Base-by-base conservation (phyloP, 371 early-diverging fungal genomes). In the Batkoa obscura region DNA sequence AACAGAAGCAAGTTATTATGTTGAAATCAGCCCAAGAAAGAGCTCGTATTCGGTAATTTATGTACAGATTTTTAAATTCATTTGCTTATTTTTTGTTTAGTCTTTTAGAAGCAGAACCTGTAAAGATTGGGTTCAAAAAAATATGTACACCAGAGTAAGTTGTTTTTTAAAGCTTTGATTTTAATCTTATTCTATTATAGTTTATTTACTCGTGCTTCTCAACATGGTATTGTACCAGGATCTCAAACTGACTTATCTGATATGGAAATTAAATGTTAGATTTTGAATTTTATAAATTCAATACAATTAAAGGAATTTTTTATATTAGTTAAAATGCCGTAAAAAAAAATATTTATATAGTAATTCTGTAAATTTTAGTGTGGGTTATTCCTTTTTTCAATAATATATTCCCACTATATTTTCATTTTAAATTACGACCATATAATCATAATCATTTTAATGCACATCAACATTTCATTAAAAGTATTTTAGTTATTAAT, bases 171-270 rank as follows among this genome's bases (percentile, higher is more conserved):
- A n/a, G 32, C 4, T 33, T n/a, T 30, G 8, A 4, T 30, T 30
- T n/a, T 33, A n/a, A 12, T n/a, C 23, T 49, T 9, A 6, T 33
- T 33, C n/a, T 49, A 12, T 3, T 46, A 49, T n/a, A 49, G 50
- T 3, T 23, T 49, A 3, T 49, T 49, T 23, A 49, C 8, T 23
- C 50, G 50, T 30, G 50, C 50, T 35, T 31, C 32, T 33, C 50
- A 8, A 30, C 8, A 49, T 32, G 17, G 33, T 33, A 49, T 49
- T 49, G 50, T 33, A n/a, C 50, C 50, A 6, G 50, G 50, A 9
- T 49, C 50, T n/a, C 50, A 49, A n/a, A 35, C 35, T n/a, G 50
- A 49, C 33, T 23, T 49, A 3, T 49, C 50, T 49, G 50, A 49
- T 49, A 4, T 49, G 6, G 50, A 31, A 3, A 49, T 49, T n/a